Evolutionary conservation across 352 stramenopile genomes (phyloP), one percentile per base, ranked within the genome.

Genomic region (Pythium pyrilobum): DNA sequence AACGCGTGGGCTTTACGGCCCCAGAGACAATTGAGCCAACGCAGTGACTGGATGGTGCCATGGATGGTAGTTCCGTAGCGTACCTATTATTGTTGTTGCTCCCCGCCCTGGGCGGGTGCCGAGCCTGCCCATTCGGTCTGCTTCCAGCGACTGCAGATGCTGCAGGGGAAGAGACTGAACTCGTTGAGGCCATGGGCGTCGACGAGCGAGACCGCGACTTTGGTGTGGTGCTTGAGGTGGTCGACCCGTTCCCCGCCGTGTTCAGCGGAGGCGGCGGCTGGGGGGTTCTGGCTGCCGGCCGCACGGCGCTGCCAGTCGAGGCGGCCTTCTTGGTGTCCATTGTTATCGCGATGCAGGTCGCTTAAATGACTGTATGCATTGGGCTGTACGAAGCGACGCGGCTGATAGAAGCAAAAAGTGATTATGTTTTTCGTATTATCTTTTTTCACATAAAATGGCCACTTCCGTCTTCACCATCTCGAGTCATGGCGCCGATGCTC

Each of bases 181-280:
- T 46, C 40, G 5, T 13, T 23, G 48, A 16, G 23, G 20, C 31
- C 0, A 39, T 56, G 15, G 39, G 55, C 1, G 46, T 56, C 0
- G 55, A 52, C 18, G 39, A 42, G 9, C 55, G 39, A 7, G 55
- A 52, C 13, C 55, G 29, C 4, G 37, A 24, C 20, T 62, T 50
- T 16, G 44, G 1, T 16, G 33, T 38, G 16, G 36, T 52, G 5
- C 9, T 33, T 4, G 8, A 18, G 16, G 34, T 16, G 21, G 16
- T 21, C 24, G 16, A n/a, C n/a, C 16, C 16, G 13, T 25, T 47
- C 15, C 23, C 18, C 23, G 21, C 9, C 20, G 48, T 47, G 25
- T 25, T 25, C 18, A 56, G 16, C 2, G 48, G 25, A 4, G 55
- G 29, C 2, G 55, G 55, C 18, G 55, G 55, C 55, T 62, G 55